These are phyloP conservation scores for Jacaranda copaia DNA, from an alignment of 257 asterid species.

Conservation along the genomic window DNA sequence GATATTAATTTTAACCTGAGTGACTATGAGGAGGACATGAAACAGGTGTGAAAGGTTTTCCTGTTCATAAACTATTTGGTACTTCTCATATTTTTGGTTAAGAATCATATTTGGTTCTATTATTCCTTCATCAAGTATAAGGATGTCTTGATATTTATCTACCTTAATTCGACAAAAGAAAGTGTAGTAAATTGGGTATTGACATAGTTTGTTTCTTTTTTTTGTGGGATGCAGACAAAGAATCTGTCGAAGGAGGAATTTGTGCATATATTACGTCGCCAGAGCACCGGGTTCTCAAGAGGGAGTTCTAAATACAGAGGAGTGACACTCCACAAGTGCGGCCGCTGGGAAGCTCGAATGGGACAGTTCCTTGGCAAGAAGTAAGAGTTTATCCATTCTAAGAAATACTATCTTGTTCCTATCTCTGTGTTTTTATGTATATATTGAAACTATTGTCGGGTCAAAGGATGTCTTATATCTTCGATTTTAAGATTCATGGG, in stretches of 20 bases:
- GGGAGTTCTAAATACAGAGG: slow-evolving; percentile 71
- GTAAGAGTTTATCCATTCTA: slow-evolving; percentile 31
- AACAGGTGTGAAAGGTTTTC: slow-evolving; percentile 39
- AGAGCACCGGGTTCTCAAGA: slow-evolving; percentile 66
- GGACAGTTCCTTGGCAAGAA: slow-evolving; percentile 71
- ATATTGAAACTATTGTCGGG: no score
- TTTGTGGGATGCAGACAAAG: slow-evolving; percentile 42
- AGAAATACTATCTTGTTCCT: no score
- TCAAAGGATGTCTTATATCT: no score
- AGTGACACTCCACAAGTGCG: slow-evolving; percentile 68
- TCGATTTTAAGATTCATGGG: slow-evolving; percentile 18
- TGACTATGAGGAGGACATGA: slow-evolving; percentile 59
- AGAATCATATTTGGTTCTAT: background rate
- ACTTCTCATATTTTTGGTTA: background rate
- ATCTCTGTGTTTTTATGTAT: no score
- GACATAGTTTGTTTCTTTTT: background rate
- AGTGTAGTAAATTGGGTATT: background rate
- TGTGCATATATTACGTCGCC: slow-evolving; percentile 58
- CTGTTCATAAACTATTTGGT: background rate
- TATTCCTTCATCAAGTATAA: background rate
- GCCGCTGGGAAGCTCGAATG: slow-evolving; percentile 75
- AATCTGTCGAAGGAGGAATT: slow-evolving; percentile 62
- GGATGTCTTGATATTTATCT: background rate
- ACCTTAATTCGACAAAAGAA: slow-evolving; percentile 8
- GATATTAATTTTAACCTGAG: slow-evolving; percentile 54